Base-by-base conservation (phyloP, 805 yeast species). In the Monosporozyma siamensis region DNA sequence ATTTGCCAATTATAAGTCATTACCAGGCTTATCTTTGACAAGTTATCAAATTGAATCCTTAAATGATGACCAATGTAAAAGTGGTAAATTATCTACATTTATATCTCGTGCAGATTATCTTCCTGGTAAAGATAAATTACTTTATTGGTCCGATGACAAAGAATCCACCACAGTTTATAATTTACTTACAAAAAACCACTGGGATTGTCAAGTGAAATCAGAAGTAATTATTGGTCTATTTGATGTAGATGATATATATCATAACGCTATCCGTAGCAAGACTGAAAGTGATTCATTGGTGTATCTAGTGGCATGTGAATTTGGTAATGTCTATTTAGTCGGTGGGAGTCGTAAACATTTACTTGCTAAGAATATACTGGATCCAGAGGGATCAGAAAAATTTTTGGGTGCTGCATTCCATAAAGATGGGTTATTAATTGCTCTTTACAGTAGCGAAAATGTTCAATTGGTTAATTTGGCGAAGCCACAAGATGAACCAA, bases 361-460 rank as follows among this genome's bases (percentile, higher is more conserved):
- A n/a, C n/a, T n/a, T n/a, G n/a, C n/a, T n/a, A n/a, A n/a, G n/a
- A n/a, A n/a, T n/a, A n/a, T n/a, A n/a, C n/a, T n/a, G n/a, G n/a
- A n/a, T n/a, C n/a, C n/a, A n/a, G n/a, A n/a, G n/a, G n/a, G n/a
- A n/a, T n/a, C n/a, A n/a, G n/a, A n/a, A n/a, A n/a, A n/a, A n/a
- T n/a, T n/a, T n/a, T n/a, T n/a, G 8, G 44, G 27, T 3, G 48
- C 44, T 10, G 40, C 44, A 3, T 34, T 64, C 14, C 72, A 68
- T 45, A 63, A 59, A 31, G 72, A 68, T 48, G 71, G 72, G 4
- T 38, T 59, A 3, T 40, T 67, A 18, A 35, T 67, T 8, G 66
- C 67, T 5, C 37, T 58, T 22, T 50, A 40, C 6, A 40, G 39
- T 21, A 34, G 21, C 6, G 18, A 31, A 14, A 22, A 40, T 4